Conservation (phyloP, 805 yeast genomes). For the Candida montana region DNA sequence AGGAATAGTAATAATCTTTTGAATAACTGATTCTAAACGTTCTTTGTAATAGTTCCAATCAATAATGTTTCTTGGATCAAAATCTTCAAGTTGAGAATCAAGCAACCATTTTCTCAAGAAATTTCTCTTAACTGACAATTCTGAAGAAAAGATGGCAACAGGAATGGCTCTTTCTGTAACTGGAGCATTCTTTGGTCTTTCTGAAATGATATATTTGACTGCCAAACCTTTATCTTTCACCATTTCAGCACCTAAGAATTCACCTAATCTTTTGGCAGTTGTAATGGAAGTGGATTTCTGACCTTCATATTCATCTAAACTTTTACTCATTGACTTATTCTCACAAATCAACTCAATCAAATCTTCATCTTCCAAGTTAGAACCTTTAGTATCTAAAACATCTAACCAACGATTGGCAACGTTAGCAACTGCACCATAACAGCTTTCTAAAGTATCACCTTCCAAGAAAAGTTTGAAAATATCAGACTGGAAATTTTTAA, state of each 20-base stretch:
- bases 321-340: slow-evolving; percentile 90
- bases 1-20: slow-evolving; percentile 92
- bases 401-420: slow-evolving; percentile 97
- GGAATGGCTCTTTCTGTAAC: slow-evolving; percentile 96
- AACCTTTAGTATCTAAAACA: slow-evolving; percentile 82
- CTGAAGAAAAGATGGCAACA: slow-evolving; percentile 91
- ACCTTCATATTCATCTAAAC: slow-evolving; percentile 79
- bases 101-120: slow-evolving; percentile 83
- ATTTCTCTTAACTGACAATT: slow-evolving; percentile 57
- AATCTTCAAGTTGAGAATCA: slow-evolving; percentile 68
- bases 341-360: slow-evolving; percentile 92
- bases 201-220: slow-evolving; percentile 87
- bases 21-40: slow-evolving; percentile 86
- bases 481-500: slow-evolving; percentile 93
- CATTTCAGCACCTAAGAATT: slow-evolving; percentile 93
- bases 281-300: slow-evolving; percentile 95
- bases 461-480: slow-evolving; percentile 86
- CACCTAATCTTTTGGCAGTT: slow-evolving; percentile 89
- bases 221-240: slow-evolving; percentile 94
- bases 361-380: slow-evolving; percentile 87
- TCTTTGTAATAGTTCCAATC: slow-evolving; percentile 94
- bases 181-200: slow-evolving; percentile 77
- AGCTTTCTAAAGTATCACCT: slow-evolving; percentile 70
- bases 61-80: slow-evolving; percentile 82
- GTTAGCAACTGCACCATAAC: slow-evolving; percentile 84